phyloP scores from a whole-genome alignment of 2,329 filamentous ascomycete species.

The Ilyonectria sp. region DNA sequence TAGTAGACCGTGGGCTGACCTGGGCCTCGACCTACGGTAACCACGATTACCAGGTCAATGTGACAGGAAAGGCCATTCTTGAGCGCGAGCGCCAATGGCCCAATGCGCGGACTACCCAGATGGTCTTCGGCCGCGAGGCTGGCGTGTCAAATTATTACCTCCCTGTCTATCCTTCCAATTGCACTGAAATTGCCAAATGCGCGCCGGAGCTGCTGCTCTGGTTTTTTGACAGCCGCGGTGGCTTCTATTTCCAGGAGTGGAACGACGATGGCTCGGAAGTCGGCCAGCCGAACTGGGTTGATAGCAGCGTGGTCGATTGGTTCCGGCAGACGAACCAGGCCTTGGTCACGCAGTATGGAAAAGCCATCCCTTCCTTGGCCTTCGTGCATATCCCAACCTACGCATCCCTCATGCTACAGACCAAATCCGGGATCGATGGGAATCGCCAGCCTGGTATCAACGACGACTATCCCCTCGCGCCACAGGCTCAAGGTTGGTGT shows the following conservation, averaged over 20 bases:
- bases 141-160: constrained; percentile 62
- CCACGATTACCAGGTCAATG: constrained; percentile 73
- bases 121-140: constrained; percentile 37
- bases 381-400: constrained; percentile 65
- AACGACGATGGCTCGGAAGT: not conserved
- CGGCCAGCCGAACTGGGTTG: constrained; percentile 61
- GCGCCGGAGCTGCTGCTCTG: constrained; percentile 67
- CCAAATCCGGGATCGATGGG: constrained; percentile 52
- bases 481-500: constrained; percentile 62
- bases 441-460: constrained; percentile 63
- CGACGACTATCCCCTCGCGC: constrained; percentile 58
- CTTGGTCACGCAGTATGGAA: constrained; percentile 48
- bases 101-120: constrained; percentile 42
- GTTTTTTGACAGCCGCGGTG: constrained; percentile 79
- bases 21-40: constrained; percentile 81
- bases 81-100: constrained; percentile 45
- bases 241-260: constrained; percentile 61
- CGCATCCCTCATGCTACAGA: constrained; percentile 46
- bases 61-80: constrained; percentile 38
- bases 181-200: constrained; percentile 46
- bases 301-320: constrained; percentile 60
- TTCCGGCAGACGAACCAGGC: constrained; percentile 55
- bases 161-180: constrained; percentile 55
- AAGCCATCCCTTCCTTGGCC: constrained; percentile 60
- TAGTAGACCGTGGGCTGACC: constrained; percentile 66